Percentiles rank a stretch among this genome's conserved stretches.
These are phyloP conservation scores for Coprinellus aureogranulatus DNA, from an alignment of 768 basidiomycete genomes.

Conservation along the genomic window DNA sequence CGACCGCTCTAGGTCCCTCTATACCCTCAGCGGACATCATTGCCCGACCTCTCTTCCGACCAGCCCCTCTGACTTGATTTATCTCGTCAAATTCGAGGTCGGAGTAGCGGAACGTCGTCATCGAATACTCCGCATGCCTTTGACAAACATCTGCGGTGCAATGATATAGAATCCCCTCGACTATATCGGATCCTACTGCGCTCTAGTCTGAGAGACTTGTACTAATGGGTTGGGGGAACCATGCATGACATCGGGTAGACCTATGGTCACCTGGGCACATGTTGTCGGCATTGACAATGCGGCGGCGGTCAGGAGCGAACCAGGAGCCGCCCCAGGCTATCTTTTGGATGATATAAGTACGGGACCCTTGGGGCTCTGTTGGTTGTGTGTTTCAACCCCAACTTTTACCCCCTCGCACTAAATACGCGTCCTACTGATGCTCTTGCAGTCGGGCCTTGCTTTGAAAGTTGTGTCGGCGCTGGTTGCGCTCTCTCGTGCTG, in stretches of 20 bases:
- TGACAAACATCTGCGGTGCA: conserved; percentile 3
- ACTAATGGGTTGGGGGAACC: conserved; percentile 3
- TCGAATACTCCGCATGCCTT: too few species aligned
- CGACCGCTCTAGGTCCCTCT: too few species aligned
- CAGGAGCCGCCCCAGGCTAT: too few species aligned
- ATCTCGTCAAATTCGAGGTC: background rate
- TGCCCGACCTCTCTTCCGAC: background rate
- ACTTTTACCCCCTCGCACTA: too few species aligned
- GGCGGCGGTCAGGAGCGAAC: too few species aligned
- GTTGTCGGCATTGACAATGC: background rate
- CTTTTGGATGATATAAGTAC: too few species aligned
- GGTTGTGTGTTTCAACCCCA: too few species aligned
- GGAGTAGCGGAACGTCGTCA: background rate
- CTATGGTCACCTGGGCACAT: background rate
- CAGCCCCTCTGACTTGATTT: background rate
- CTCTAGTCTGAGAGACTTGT: background rate
- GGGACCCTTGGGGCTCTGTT: background rate
- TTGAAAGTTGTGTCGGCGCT: background rate
- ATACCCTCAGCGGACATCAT: too few species aligned
- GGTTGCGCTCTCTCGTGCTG: conserved; percentile 7
- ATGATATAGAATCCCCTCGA: background rate
- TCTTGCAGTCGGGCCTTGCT: background rate
- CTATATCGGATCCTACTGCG: background rate
- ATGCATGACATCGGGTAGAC: background rate
- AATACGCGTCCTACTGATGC: too few species aligned